phyloP scores from a whole-genome alignment of 2,329 filamentous ascomycete genomes.

The Aspergillus amoenus region DNA sequence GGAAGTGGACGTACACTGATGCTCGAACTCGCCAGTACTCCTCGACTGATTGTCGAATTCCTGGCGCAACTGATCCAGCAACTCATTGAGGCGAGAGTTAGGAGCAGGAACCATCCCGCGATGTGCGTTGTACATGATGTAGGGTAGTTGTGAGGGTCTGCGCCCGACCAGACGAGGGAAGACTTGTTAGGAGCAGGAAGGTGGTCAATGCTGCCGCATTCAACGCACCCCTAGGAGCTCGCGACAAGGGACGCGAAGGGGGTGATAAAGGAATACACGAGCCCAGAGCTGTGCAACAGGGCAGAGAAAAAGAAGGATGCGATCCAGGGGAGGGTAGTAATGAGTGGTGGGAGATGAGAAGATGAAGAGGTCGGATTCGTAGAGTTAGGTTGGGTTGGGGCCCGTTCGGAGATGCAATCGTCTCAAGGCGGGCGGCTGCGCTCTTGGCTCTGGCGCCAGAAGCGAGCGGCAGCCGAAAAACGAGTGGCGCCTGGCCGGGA shows the following conservation, averaged over 20 bases:
- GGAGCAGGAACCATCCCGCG: constrained; percentile 75
- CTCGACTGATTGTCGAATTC: constrained; percentile 87
- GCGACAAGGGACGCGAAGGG: constrained; percentile 9
- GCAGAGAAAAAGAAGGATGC: background rate
- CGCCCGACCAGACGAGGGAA: constrained; percentile 12
- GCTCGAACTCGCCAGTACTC: constrained; percentile 82
- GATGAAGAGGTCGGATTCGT: constrained; percentile 11
- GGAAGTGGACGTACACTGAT: constrained; percentile 71
- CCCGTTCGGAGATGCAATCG: constrained; percentile 5
- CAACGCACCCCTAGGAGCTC: constrained; percentile 21
- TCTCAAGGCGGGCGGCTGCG: constrained; percentile 26
- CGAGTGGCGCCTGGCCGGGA: constrained; percentile 10
- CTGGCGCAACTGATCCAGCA: constrained; percentile 83
- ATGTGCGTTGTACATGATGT: constrained; percentile 79
- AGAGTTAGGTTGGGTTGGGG: constrained; percentile 16
- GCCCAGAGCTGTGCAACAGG: background rate
- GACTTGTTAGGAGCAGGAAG: constrained; percentile 14
- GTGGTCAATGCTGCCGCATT: constrained; percentile 24
- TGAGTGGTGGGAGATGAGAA: background rate
- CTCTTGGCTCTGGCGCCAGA: constrained; percentile 35
- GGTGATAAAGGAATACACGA: background rate
- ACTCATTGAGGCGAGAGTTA: constrained; percentile 76
- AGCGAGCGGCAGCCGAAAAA: constrained; percentile 33
- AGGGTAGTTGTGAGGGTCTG: constrained; percentile 2
- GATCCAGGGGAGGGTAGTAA: background rate